Evolutionary conservation across 2,329 filamentous ascomycete genomes (phyloP).

Genomic region (Exserohilum turcica): DNA sequence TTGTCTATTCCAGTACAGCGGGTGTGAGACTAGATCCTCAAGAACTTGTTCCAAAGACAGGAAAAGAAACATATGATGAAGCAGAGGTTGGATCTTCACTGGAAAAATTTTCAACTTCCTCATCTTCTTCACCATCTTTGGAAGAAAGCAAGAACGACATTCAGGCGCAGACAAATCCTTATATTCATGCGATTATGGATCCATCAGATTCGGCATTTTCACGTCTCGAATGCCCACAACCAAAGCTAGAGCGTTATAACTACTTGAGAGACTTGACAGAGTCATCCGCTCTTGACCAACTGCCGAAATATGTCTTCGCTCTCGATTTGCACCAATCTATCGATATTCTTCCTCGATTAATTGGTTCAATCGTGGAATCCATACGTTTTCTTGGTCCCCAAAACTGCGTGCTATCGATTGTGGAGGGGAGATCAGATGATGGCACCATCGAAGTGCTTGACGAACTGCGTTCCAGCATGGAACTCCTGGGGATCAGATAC

Average conservation of each 20-base stretch:
- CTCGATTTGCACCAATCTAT: conserved; percentile 57
- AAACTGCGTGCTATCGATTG: conserved; percentile 59
- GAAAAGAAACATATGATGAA: not conserved
- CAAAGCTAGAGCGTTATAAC: conserved; percentile 22
- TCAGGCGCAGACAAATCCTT: conserved; percentile 18
- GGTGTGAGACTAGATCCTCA: too few relatives aligned
- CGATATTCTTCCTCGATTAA: conserved; percentile 55
- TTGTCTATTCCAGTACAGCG: conserved; percentile 3
- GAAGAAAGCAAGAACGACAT: conserved; percentile 18
- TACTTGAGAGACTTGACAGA: conserved; percentile 16
- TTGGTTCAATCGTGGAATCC: conserved; percentile 59
- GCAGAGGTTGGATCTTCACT: not conserved
- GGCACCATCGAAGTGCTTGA: conserved; percentile 59
- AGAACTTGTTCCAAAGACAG: not conserved
- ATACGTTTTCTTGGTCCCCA: conserved; percentile 58
- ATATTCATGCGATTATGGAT: conserved; percentile 26
- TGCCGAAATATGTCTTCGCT: conserved; percentile 53
- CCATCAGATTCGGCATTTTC: conserved; percentile 18
- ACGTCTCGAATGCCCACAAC: conserved; percentile 26
- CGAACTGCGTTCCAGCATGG: conserved; percentile 49
- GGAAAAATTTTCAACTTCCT: not conserved
- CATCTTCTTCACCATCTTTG: conserved; percentile 3
- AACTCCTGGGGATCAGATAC: conserved; percentile 47
- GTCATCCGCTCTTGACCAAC: conserved; percentile 7
- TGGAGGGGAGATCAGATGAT: conserved; percentile 62